Percentiles rank a stretch among this genome's conserved stretches.
Evolutionary conservation across 164 flowering plant genomes (phyloP).

Genomic region (Piper betle): DNA sequence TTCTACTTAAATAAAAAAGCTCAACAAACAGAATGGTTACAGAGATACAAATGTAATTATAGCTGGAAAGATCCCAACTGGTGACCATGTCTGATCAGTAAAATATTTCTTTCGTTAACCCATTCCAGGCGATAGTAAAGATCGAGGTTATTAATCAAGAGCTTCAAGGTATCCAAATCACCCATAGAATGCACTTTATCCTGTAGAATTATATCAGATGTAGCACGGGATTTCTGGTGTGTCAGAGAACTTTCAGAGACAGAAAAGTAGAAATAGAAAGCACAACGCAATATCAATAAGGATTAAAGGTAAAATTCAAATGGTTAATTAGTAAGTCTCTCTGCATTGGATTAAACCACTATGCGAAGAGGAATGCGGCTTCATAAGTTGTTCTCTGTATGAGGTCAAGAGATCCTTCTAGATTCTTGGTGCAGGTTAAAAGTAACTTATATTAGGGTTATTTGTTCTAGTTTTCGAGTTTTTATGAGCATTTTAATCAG

Average conservation of each 20-base stretch:
- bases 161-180: slow-evolving; percentile 40
- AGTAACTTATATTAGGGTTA: too few species aligned
- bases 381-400: too few species aligned
- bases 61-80: slow-evolving; percentile 70
- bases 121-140: slow-evolving; percentile 77
- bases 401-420: too few species aligned
- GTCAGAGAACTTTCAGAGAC: background rate
- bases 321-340: too few species aligned
- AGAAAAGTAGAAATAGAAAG: background rate
- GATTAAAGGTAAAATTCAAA: too few species aligned
- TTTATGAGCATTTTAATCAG: background rate
- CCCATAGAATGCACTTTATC: slow-evolving; percentile 20
- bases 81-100: slow-evolving; percentile 45
- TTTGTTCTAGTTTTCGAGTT: too few species aligned
- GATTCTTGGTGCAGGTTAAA: too few species aligned
- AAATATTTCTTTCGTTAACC: slow-evolving; percentile 48
- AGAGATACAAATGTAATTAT: slow-evolving; percentile 7
- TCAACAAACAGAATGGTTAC: background rate
- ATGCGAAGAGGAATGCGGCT: too few species aligned
- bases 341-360: too few species aligned
- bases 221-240: background rate
- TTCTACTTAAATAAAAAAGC: background rate
- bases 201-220: slow-evolving; percentile 18
- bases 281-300: background rate
- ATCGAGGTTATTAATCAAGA: slow-evolving; percentile 62